These are phyloP conservation scores for Thyridium curvatum DNA, from an alignment of 2,329 filamentous ascomycete species.

Conservation along the genomic window DNA sequence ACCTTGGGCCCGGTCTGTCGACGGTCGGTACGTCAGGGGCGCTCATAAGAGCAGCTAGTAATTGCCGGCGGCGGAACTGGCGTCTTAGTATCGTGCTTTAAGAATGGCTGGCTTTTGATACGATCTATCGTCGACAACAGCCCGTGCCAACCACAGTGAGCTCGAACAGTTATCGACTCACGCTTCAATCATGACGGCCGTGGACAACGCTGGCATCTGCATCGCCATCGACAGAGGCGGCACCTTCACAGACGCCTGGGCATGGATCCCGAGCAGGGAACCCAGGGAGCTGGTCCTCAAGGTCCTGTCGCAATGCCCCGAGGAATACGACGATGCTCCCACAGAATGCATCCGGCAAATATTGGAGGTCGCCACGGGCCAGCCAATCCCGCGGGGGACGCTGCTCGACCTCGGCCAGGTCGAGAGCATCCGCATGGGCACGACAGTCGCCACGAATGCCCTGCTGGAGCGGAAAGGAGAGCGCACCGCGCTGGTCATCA, in stretches of 20 bases:
- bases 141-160: too few relatives aligned
- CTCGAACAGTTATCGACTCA: background rate
- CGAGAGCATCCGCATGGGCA: constrained; percentile 12
- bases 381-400: constrained; percentile 53
- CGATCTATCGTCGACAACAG: too few relatives aligned
- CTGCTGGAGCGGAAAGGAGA: constrained; percentile 60
- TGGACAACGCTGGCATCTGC: background rate
- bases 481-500: constrained; percentile 57
- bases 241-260: constrained; percentile 62
- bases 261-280: constrained; percentile 50
- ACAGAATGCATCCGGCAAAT: constrained; percentile 59
- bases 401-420: constrained; percentile 43
- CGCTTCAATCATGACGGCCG: background rate
- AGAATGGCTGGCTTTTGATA: too few relatives aligned
- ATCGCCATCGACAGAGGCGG: constrained; percentile 44
- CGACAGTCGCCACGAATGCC: constrained; percentile 25
- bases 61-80: too few relatives aligned
- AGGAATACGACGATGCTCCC: constrained; percentile 62
- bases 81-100: too few relatives aligned
- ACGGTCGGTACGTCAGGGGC: too few relatives aligned
- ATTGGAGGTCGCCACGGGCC: constrained; percentile 24
- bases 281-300: constrained; percentile 64
- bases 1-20: too few relatives aligned
- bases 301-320: constrained; percentile 59
- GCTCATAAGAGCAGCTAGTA: too few relatives aligned